Conservation (phyloP, 768 basidiomycete genomes). For the Cytidiella melzeri region DNA sequence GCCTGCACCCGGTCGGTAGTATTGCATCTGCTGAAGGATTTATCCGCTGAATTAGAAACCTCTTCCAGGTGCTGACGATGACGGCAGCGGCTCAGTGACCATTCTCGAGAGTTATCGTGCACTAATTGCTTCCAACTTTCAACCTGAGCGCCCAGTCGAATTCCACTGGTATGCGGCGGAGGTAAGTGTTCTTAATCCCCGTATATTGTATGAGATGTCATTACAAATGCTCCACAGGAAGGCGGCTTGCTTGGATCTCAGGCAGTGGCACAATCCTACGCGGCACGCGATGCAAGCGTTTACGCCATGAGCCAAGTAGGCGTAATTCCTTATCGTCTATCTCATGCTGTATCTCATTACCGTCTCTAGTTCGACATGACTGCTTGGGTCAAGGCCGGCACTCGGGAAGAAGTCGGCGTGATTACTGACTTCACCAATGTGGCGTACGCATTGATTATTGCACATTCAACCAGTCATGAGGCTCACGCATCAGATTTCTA, state of each 20-base stretch:
- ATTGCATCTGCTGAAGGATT: constrained; percentile 10
- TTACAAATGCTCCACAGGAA: constrained; percentile 61
- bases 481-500: constrained; percentile 25
- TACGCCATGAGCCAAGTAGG: constrained; percentile 78
- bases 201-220: too few relatives aligned
- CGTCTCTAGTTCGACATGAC: constrained; percentile 77
- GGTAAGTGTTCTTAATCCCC: too few relatives aligned
- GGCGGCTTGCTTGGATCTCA: constrained; percentile 85
- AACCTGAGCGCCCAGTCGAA: constrained; percentile 58
- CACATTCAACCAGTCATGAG: background rate
- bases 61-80: constrained; percentile 58
- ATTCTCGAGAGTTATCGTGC: constrained; percentile 74
- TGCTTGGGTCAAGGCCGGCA: constrained; percentile 80
- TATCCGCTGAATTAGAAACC: constrained; percentile 23
- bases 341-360: constrained; percentile 6
- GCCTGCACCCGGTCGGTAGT: constrained; percentile 60
- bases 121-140: constrained; percentile 62
- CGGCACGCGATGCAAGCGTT: constrained; percentile 54
- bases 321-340: background rate
- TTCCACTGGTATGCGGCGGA: constrained; percentile 87
- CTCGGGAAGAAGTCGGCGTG: constrained; percentile 62
- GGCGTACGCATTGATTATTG: constrained; percentile 14
- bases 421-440: constrained; percentile 78
- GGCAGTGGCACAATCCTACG: constrained; percentile 78
- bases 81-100: constrained; percentile 62